Evolutionary conservation across 352 stramenopile species (phyloP).

Genomic region (Pythium vanterpoolii): DNA sequence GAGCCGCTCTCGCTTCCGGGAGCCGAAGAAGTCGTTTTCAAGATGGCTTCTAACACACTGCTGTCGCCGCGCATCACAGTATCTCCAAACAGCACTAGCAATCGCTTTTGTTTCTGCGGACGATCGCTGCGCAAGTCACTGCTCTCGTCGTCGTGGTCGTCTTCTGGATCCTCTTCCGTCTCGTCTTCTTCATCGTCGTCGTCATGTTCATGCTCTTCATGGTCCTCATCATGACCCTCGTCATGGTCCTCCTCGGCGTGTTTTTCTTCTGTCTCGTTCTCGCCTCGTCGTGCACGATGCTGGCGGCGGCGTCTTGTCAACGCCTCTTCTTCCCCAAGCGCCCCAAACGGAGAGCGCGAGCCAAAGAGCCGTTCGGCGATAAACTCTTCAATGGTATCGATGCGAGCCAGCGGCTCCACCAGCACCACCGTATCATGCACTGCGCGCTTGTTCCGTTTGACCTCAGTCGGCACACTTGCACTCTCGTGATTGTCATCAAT

Average conservation of each 20-base stretch:
- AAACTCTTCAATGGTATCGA: slow-evolving; percentile 80
- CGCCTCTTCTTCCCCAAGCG: slow-evolving; percentile 19
- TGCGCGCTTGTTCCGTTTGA: slow-evolving; percentile 33
- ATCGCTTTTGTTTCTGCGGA: slow-evolving; percentile 11
- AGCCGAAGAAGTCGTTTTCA: slow-evolving; percentile 28
- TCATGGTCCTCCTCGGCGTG: neutral
- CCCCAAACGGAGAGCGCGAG: slow-evolving; percentile 32
- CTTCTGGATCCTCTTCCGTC: slow-evolving; percentile 4
- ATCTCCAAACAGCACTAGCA: slow-evolving; percentile 44
- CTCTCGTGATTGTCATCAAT: slow-evolving; percentile 40
- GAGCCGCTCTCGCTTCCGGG: neutral
- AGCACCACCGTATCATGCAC: slow-evolving; percentile 73
- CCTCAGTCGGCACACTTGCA: slow-evolving; percentile 1
- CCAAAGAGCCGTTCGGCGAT: slow-evolving; percentile 68
- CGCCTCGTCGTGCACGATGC: slow-evolving; percentile 23
- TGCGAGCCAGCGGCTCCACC: slow-evolving; percentile 67
- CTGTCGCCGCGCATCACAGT: slow-evolving; percentile 33
- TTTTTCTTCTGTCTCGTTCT: slow-evolving; percentile 4
- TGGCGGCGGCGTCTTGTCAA: slow-evolving; percentile 9
- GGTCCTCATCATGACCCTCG: neutral
- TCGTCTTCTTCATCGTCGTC: neutral
- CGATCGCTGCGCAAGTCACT: slow-evolving; percentile 19
- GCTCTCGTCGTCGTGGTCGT: slow-evolving; percentile 4
- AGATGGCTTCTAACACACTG: slow-evolving; percentile 65
- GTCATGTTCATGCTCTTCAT: slow-evolving; percentile 2